Evolutionary conservation across 768 basidiomycete genomes (phyloP), one percentile per base, ranked within the genome.

Genomic region (Suillus discolor): DNA sequence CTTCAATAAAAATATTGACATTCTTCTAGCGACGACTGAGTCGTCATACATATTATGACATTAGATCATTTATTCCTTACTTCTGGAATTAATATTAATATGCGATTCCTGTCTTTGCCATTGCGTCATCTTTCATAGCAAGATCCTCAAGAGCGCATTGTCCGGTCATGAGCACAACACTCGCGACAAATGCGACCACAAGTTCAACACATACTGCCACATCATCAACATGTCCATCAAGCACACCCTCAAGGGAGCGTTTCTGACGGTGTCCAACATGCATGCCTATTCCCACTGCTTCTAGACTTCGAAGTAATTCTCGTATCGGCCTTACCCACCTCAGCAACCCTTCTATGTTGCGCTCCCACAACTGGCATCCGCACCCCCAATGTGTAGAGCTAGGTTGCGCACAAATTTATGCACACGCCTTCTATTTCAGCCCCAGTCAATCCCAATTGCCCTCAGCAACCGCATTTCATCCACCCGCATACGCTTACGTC

Each of bases 11-110:
- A 6, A 16, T 2, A 57, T 39, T 59, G 38, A 59, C 25, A 6
- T 25, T 25, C 7, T 41, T 28, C 31, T 64, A 63, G 60, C 63
- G 60, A 49, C 65, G 63, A 64, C 65, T 66, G 25, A 64, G 61
- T 41, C 65, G 23, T 18, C 9, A 59, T 39, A 23, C 38, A 41
- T 47, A 45, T 12, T 20, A 45, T 45, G 20, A 45, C 20, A n/a
- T 45, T 45, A 45, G 20, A 45, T n/a, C 44, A 45, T 11, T 18
- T n/a, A 45, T 11, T 45, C 44, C 44, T n/a, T n/a, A 9, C 20
- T n/a, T 45, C 12, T 45, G 44, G 44, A 45, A 45, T 45, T 45
- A 45, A 45, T 45, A 45, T 45, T 45, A n/a, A 45, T 45, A 11
- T 45, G 44, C 20, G 44, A n/a, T 45, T 45, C 3, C 9, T 11